phyloP scores from a whole-genome alignment of 179 eudicot genomes.

The Beta corolliflora region DNA sequence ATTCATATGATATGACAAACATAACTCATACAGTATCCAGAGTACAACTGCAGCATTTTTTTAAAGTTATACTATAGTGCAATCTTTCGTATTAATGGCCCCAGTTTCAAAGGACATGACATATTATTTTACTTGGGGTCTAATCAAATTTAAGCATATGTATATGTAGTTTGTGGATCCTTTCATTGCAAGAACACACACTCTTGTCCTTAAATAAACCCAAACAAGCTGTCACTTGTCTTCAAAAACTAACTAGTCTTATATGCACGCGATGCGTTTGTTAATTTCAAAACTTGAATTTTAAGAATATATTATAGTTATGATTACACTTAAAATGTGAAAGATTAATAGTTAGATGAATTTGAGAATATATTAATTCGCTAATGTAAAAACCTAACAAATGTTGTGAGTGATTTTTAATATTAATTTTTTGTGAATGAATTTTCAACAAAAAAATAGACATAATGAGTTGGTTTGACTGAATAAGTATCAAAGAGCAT shows the following conservation, averaged over 20 bases:
- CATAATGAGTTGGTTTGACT: no score
- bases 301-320: no score
- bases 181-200: constrained; percentile 10
- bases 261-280: no score
- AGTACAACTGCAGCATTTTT: background rate
- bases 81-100: background rate
- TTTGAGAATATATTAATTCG: no score
- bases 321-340: no score
- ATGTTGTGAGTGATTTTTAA: no score
- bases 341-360: no score
- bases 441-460: no score
- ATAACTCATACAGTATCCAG: background rate
- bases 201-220: constrained; percentile 3
- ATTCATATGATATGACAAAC: background rate
- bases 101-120: background rate
- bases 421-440: no score
- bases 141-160: background rate
- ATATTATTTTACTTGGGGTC: background rate
- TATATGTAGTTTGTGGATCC: constrained; percentile 3
- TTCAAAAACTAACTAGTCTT: background rate
- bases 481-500: no score
- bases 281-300: no score
- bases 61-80: background rate
- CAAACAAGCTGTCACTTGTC: background rate
- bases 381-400: no score